Base-by-base conservation (phyloP, 768 basidiomycete genomes). In the Epithele typhae region DNA sequence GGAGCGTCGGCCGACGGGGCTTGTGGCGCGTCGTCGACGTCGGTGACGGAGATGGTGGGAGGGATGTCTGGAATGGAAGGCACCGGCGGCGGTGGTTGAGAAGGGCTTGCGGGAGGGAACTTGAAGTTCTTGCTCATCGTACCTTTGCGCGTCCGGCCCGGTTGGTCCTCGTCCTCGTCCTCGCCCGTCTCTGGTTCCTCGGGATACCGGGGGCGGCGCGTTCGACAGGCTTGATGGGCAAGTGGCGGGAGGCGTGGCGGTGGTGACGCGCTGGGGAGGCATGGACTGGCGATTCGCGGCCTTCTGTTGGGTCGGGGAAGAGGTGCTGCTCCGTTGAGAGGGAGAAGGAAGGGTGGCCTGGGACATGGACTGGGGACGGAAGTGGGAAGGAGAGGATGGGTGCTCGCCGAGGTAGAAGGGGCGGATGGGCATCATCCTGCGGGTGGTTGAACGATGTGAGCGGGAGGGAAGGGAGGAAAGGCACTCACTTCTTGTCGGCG, bases 401-500 rank as follows among this genome's bases (percentile, higher is more conserved):
- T 70, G 78, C 12, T 79, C 75, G 17, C 87, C 87, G n/a, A 92
- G 81, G 59, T 92, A 92, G 61, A 81, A 91, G 15, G 76, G 70
- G 1, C 84, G 78, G 48, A 93, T 93, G 5, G 92, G 86, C 8
- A 94, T 78, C 87, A 95, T 92, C 59, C 89, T 91, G 47, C 17
- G 42, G 46, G 4, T n/a, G 40, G 35, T 36, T 36, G n/a, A 34
- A 44, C 27, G 44, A 11, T 25, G 34, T 18, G 41, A 50, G 32
- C 18, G 0, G 18, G 45, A 36, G 30, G 11, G 18, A 12, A 12
- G 19, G 21, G 19, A 6, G 9, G 36, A 22, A 25, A 22, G 3
- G n/a, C n/a, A 43, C 82, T 52, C 52, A 92, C 92, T 84, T 88
- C 60, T 84, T 84, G 61, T 95, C 90, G 0, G 79, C 64, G 41